These are phyloP conservation scores for Emmonsiellopsis sp. DNA, from an alignment of 2,329 filamentous ascomycete species.

Conservation along the genomic window DNA sequence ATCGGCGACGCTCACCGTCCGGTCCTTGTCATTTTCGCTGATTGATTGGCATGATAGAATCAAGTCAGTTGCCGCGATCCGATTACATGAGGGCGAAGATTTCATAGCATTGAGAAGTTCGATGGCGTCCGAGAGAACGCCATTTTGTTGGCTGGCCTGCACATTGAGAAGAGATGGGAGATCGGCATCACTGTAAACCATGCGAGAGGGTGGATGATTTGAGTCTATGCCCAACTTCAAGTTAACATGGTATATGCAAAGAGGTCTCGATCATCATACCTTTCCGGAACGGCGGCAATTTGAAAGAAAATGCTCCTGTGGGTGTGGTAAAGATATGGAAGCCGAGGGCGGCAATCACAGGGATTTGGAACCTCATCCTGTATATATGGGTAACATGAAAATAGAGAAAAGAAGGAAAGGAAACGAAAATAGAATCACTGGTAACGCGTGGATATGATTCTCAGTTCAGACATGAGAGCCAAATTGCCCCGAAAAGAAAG, in stretches of 20 bases:
- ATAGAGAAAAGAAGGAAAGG: not conserved
- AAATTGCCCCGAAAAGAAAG: too few species aligned
- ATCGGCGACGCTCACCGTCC: constrained; percentile 18
- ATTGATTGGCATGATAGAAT: constrained; percentile 46
- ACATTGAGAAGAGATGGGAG: constrained; percentile 19
- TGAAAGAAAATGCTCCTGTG: constrained; percentile 1
- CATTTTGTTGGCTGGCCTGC: constrained; percentile 18
- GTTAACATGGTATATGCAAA: constrained; percentile 1
- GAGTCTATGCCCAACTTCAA: constrained; percentile 2
- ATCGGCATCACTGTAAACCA: constrained; percentile 14
- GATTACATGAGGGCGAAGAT: constrained; percentile 42
- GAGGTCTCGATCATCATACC: constrained; percentile 4
- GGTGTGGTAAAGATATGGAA: not conserved
- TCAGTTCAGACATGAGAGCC: too few species aligned
- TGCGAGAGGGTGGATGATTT: not conserved
- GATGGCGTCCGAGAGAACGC: constrained; percentile 33
- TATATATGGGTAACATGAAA: not conserved
- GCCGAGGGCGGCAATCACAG: not conserved
- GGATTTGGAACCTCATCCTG: not conserved
- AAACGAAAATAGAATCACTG: not conserved
- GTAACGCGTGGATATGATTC: too few species aligned
- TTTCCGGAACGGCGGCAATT: constrained; percentile 6
- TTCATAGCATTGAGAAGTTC: constrained; percentile 36
- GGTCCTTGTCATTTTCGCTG: constrained; percentile 22
- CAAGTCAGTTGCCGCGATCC: constrained; percentile 42